phyloP scores from a whole-genome alignment of 441 rosid genomes.

The Metrosideros polymorpha region DNA sequence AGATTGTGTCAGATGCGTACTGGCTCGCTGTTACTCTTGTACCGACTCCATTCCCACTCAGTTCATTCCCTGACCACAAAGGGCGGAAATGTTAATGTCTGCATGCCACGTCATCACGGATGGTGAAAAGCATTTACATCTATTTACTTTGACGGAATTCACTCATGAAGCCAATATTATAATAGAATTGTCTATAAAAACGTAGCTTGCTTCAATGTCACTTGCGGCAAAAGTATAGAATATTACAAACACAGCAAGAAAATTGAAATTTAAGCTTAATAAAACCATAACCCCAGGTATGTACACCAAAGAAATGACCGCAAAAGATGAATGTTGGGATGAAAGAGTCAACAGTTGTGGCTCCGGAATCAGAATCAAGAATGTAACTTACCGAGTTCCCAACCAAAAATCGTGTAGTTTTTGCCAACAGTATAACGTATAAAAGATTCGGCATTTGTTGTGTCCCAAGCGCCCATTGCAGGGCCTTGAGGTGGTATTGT shows the following conservation, averaged over 20 bases:
- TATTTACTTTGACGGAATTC: background rate
- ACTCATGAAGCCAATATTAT: background rate
- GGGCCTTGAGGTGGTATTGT: slow-evolving; percentile 29
- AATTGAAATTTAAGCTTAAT: background rate
- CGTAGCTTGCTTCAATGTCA: background rate
- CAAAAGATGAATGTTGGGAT: background rate
- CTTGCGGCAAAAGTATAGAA: background rate
- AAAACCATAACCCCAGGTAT: background rate
- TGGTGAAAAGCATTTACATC: background rate
- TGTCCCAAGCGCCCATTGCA: slow-evolving; percentile 76
- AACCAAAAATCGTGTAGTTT: slow-evolving; percentile 56
- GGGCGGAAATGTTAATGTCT: background rate
- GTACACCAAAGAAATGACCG: background rate
- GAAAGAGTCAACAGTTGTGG: background rate
- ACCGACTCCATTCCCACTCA: slow-evolving; percentile 79
- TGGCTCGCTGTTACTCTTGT: slow-evolving; percentile 57
- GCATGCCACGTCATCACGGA: background rate
- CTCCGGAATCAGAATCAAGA: background rate
- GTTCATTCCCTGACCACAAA: slow-evolving; percentile 59
- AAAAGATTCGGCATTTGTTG: slow-evolving; percentile 67
- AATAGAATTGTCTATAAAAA: background rate
- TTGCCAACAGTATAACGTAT: slow-evolving; percentile 49
- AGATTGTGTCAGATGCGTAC: slow-evolving; percentile 61
- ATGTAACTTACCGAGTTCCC: slow-evolving; percentile 78
- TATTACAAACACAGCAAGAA: background rate